Evolutionary conservation across 202 grass and related monocot genomes (phyloP), one percentile per base, ranked within the genome.

Genomic region (Schoenoplectus tabernaemontani): DNA sequence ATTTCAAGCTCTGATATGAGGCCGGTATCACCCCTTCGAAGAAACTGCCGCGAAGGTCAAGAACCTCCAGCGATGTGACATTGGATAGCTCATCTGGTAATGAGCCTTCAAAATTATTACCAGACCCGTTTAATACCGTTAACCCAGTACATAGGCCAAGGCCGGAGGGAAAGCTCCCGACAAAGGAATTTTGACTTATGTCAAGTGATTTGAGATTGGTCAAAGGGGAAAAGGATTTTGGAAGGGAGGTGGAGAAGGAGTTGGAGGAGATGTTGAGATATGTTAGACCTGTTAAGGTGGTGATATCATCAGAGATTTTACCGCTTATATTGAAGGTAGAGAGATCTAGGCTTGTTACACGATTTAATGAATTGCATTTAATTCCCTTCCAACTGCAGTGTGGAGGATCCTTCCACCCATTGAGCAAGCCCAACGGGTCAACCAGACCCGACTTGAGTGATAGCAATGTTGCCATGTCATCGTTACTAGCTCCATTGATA

Each of bases 31-130:
- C 44, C 0, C 93, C 93, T 11, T 53, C 77, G 79, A 93, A 97
- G 84, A 97, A 97, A 76, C 78, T 86, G 2, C 93, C 93, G 2
- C 93, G 81, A 17, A 97, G 74, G 81, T 97, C 93, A n/a, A 97
- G 10, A 50, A 64, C 51, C 80, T 90, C 82, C 0, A 97, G 82
- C 1, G 87, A 93, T 43, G 91, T 97, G 42, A 91, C 89, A 13
- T 91, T 90, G n/a, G 89, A 68, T 32, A 97, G 87, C 39, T 97
- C 93, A 13, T 42, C 72, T 19, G 93, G 93, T 30, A 97, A 81
- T 0, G 63, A n/a, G 1, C 93, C 93, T 75, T 84, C 77, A 79
- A 97, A 97, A 81, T 93, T 93, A 85, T 97, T 97, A 64, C 87
- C 84, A 16, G 93, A 97, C 15, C 71, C 91, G 3, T 97, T 97